These are phyloP conservation scores for Ustilago tritici DNA, from an alignment of 1,284 basidiomycete species.

Conservation along the genomic window DNA sequence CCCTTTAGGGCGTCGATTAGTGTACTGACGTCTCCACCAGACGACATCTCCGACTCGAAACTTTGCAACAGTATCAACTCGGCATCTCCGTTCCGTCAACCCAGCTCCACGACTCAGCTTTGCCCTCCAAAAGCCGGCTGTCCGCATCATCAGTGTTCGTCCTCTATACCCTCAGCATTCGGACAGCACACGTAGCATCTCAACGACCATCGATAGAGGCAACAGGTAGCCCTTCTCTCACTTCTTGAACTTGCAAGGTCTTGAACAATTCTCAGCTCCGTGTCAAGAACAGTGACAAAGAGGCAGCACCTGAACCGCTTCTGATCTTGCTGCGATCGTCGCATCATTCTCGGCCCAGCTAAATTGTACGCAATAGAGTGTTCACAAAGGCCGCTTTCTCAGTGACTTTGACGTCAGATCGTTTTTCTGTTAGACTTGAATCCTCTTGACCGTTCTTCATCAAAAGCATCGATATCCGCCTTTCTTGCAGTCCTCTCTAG, in stretches of 20 bases:
- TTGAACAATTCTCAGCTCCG: too few species aligned
- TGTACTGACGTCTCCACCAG: background rate
- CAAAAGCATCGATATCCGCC: slow-evolving; percentile 3
- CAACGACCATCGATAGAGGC: background rate
- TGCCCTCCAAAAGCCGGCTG: background rate
- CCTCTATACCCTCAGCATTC: slow-evolving; percentile 2
- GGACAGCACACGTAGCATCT: background rate
- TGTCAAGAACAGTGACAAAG: too few species aligned
- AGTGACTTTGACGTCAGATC: too few species aligned
- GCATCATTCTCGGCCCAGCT: too few species aligned
- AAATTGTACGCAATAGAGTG: too few species aligned
- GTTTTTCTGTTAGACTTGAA: background rate
- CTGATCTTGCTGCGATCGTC: too few species aligned
- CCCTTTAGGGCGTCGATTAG: background rate
- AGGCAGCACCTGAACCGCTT: too few species aligned
- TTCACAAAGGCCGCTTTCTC: too few species aligned
- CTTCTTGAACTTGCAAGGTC: too few species aligned
- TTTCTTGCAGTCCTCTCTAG: background rate
- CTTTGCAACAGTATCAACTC: background rate
- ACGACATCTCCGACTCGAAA: background rate
- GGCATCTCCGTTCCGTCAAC: background rate
- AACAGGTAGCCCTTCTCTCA: background rate
- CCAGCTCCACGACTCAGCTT: background rate
- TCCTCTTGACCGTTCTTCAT: background rate
- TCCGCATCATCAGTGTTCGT: background rate